A percentile compares a stretch with the other conserved stretches of the same genome.
Evolutionary conservation across 805 yeast species (phyloP).

Genomic region (Maudiozyma saulgeensis): DNA sequence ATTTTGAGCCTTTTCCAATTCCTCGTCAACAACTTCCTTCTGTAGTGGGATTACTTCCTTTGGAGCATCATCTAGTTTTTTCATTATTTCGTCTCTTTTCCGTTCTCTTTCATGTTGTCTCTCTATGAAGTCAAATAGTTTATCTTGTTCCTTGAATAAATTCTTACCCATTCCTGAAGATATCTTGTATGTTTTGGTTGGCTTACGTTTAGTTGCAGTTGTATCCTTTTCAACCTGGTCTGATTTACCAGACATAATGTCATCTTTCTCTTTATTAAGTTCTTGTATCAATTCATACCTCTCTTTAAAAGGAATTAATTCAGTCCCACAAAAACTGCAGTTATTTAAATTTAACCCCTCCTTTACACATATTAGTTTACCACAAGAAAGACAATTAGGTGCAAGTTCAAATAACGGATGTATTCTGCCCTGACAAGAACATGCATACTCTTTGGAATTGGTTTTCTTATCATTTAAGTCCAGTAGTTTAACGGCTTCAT

Average conservation of each 20-base stretch:
- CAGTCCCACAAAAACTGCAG: conserved; percentile 72
- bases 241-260: conserved; percentile 19
- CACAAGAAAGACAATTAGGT: conserved; percentile 91
- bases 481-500: conserved; percentile 46
- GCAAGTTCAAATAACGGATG: conserved; percentile 86
- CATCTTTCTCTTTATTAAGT: conserved; percentile 44
- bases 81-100: conserved; percentile 27
- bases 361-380: conserved; percentile 80
- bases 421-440: conserved; percentile 78
- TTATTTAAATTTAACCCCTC: conserved; percentile 75
- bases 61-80: conserved; percentile 15
- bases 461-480: conserved; percentile 31
- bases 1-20: conserved; percentile 58
- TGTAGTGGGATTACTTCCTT: conserved; percentile 6
- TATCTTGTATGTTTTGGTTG: conserved; percentile 38
- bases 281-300: conserved; percentile 44
- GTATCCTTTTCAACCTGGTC: conserved; percentile 13
- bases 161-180: conserved; percentile 55
- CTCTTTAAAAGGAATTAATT: conserved; percentile 56
- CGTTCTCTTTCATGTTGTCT: conserved; percentile 32
- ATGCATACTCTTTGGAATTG: conserved; percentile 28
- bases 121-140: conserved; percentile 51
- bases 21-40: conserved; percentile 41
- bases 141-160: conserved; percentile 59
- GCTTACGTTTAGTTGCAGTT: conserved; percentile 21